Conservation (phyloP, 768 basidiomycete species). For the Amanita thiersii region DNA sequence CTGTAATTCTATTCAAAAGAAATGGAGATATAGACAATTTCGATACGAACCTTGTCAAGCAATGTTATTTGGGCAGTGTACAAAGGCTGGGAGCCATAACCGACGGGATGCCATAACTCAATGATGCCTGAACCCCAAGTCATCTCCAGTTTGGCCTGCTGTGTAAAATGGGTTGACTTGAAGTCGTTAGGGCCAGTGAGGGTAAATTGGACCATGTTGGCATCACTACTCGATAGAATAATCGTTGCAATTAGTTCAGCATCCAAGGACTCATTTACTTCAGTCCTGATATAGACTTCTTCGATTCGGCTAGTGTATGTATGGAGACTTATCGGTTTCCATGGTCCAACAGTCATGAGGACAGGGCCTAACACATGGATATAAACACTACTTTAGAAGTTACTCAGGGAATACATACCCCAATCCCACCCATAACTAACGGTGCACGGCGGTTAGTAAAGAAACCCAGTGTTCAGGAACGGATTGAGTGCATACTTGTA, state of each 20-base stretch:
- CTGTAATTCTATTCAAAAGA: constrained; percentile 19
- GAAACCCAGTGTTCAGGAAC: too few species aligned
- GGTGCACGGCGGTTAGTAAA: background rate
- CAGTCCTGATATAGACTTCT: constrained; percentile 55
- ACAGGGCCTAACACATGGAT: constrained; percentile 56
- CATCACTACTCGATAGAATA: constrained; percentile 32
- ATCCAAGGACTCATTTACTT: constrained; percentile 47
- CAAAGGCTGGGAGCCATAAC: constrained; percentile 74
- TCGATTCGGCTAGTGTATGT: constrained; percentile 55
- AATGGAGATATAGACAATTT: constrained; percentile 13
- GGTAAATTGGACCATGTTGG: too few species aligned
- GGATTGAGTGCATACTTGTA: constrained; percentile 55
- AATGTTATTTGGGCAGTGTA: constrained; percentile 57
- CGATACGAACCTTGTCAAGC: constrained; percentile 46
- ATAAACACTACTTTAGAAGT: constrained; percentile 1
- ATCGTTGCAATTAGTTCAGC: constrained; percentile 43
- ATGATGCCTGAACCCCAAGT: constrained; percentile 46
- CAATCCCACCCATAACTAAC: constrained; percentile 86
- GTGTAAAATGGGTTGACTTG: too few species aligned
- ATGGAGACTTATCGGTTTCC: constrained; percentile 73
- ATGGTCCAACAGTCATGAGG: constrained; percentile 83
- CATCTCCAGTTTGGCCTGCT: constrained; percentile 40
- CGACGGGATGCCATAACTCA: constrained; percentile 82
- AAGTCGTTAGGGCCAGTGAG: too few species aligned
- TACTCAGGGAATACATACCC: constrained; percentile 33